Evolutionary conservation across 2,329 filamentous ascomycete species (phyloP).

Genomic region (Paecilomyces niveus): DNA sequence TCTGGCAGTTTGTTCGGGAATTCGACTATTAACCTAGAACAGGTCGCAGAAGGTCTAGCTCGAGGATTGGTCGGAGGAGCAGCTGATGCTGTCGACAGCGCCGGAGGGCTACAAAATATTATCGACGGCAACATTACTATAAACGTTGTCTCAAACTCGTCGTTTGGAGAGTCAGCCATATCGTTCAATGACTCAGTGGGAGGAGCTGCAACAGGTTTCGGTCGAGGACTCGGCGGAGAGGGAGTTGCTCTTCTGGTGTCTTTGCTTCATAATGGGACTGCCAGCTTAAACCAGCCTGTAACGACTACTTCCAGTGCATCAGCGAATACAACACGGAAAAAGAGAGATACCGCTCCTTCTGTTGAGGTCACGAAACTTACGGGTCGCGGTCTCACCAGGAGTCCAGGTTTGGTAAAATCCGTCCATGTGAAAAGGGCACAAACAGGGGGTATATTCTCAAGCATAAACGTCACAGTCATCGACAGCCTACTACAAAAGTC

Average conservation of each 20-base stretch:
- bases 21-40: neutral
- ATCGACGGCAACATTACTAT: neutral
- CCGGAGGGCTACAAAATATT: neutral
- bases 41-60: neutral
- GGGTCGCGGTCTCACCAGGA: neutral
- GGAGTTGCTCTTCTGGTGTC: neutral
- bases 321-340: neutral
- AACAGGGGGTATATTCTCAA: neutral
- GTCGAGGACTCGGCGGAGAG: neutral
- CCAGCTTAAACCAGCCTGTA: neutral
- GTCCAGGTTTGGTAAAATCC: neutral
- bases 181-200: neutral
- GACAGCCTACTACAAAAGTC: neutral
- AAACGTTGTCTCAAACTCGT: neutral
- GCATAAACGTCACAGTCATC: neutral
- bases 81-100: neutral
- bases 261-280: neutral
- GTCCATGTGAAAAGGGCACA: neutral
- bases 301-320: neutral
- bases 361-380: neutral
- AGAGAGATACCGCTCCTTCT: neutral
- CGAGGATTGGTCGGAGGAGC: neutral
- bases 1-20: neutral
- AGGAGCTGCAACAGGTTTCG: neutral
- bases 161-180: neutral